Percentiles rank a stretch among this genome's conserved stretches.
These are phyloP conservation scores for Pleomassaria siparia DNA, from an alignment of 2,329 filamentous ascomycete species.

Conservation along the genomic window DNA sequence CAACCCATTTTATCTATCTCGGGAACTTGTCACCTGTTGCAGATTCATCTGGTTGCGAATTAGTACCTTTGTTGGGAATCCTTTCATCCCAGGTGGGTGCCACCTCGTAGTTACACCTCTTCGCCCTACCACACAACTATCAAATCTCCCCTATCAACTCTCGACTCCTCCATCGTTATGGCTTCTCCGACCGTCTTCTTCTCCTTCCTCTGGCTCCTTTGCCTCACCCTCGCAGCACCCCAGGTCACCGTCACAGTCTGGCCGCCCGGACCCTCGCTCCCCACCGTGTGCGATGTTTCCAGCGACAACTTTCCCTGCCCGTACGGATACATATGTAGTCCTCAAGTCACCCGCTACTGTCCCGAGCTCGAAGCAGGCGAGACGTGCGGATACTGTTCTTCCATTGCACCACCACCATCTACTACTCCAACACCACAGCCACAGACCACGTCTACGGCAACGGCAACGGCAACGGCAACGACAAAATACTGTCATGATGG, in stretches of 20 bases:
- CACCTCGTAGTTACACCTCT: no score
- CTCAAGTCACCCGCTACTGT: not conserved
- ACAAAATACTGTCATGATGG: constrained; percentile 2
- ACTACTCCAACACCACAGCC: not conserved
- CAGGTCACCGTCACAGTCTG: not conserved
- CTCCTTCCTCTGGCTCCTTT: not conserved
- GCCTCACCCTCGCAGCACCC: not conserved
- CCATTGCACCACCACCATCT: not conserved
- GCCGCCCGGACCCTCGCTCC: not conserved
- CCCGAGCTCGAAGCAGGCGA: not conserved
- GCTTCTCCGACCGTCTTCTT: not conserved
- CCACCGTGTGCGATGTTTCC: constrained; percentile 1
- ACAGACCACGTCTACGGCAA: not conserved
- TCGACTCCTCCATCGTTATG: not conserved
- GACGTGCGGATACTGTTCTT: not conserved
- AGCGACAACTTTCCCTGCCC: constrained; percentile 1
- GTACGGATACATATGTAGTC: constrained; percentile 3
- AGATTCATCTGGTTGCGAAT: no score
- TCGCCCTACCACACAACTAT: no score
- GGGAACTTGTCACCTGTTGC: no score
- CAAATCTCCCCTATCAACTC: no score
- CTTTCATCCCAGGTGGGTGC: no score
- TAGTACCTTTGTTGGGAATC: no score
- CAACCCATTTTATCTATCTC: not conserved
- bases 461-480: not conserved